Base-by-base conservation (phyloP, 106 monocot species). In the Dendrobium chrysotoxum region DNA sequence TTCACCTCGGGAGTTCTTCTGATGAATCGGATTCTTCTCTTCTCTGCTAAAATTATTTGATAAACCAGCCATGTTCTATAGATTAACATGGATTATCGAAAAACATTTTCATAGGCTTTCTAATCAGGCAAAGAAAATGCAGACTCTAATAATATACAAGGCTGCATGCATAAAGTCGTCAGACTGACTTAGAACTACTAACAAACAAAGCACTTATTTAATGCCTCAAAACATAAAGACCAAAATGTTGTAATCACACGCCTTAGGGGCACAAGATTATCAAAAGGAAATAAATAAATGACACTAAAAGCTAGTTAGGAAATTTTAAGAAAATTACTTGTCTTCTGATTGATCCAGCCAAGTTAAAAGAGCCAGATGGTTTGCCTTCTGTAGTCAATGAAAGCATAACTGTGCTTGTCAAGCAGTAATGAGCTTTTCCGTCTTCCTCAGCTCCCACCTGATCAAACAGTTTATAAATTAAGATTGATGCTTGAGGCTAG, bases 331-430 rank as follows among this genome's bases (percentile, higher is more conserved):
- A 15, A 30, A 26, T 68, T 84, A 99, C 98, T 81, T 99, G 95
- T 91, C 98, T 95, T 81, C 98, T 89, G 57, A 99, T 99, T 76
- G 98, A 99, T 75, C 98, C 98, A 39, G 93, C 91, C 57, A 99
- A 83, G 80, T 85, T 93, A 75, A 99, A 93, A 72, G 84, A 84
- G 78, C 99, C 98, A 30, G 91, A 92, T 44, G 89, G 72, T 72
- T 91, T 91, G 68, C 91, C 84, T 39, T 95, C 93, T 53, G 91
- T 95, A 5, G 88, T 93, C 82, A 99, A 72, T 58, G 99, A 99
- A 30, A 99, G 87, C 95, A 99, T 99, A 77, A 99, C 79, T 11
- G 99, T 99, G 79, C 99, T 95, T 17, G 95, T 99, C 78, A 99
- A 82, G 87, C 99, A 86, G 75, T 99, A 99, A 84, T 83, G 89